Evolutionary conservation across 495 filamentous ascomycete species (phyloP), one percentile per base, ranked within the genome.

Genomic region (Aspergillus mulundensis): DNA sequence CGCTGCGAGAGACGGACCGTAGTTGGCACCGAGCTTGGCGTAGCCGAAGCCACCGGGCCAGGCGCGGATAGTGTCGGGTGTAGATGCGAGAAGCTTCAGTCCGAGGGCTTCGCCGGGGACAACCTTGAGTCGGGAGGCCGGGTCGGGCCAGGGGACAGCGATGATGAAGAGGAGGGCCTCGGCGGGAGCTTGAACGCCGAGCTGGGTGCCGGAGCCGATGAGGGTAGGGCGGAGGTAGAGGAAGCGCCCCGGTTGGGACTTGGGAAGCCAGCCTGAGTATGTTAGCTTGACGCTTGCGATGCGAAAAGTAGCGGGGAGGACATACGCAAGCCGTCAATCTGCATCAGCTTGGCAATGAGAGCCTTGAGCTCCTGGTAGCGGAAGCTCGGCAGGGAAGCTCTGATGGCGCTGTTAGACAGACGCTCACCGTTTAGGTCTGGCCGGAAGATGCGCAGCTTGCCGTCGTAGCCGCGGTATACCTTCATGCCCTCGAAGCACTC

Each of bases 41-140:
- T 85, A 90, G 0, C 91, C 91, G 65, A 93, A 94, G 24, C 91
- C 91, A 38, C 91, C 91, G 24, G 91, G 91, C 91, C 91, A 96
- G 15, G 91, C 91, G 43, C 92, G 85, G 53, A 94, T 82, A 70
- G 82, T 87, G 66, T 94, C 86, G 45, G 90, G 84, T 38, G 76
- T 72, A 41, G 83, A 87, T 3, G 90, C 91, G 58, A 93, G 83
- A 23, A 97, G 84, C 62, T 81, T 86, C 75, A 96, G 76, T 23
- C 87, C 88, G 44, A 75, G 75, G 38, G 59, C 46, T 16, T 58
- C 45, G 28, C 56, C 59, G 7, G 61, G 55, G 28, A 25, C 63
- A 51, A 59, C 66, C 61, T 74, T 67, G 38, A 57, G 16, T 1
- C 24, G 32, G 15, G 24, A 34, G 14, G 74, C 65, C 38, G 79